Conservation (phyloP, 179 eudicot species). For the Camellia oleifera region DNA sequence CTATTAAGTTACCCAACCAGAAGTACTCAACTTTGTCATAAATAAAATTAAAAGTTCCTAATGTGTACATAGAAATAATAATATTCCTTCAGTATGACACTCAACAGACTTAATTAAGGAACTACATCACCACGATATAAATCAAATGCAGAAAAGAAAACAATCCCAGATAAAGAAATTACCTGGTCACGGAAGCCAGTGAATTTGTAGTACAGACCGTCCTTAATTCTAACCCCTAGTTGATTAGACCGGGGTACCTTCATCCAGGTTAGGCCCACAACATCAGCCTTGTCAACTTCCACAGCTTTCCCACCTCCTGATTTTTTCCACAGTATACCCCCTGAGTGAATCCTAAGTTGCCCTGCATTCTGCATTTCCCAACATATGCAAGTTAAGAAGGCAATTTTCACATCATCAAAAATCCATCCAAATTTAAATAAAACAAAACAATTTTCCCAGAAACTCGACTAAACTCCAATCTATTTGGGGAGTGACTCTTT, state of each 20-base stretch:
- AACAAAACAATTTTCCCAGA: background rate
- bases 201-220: constrained; percentile 85
- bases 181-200: constrained; percentile 92
- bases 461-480: background rate
- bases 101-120: background rate
- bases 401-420: background rate
- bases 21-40: background rate
- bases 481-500: too few relatives aligned
- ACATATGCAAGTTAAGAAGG: background rate
- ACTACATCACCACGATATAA: background rate
- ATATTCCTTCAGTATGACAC: too few relatives aligned
- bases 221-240: constrained; percentile 77
- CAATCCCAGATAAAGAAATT: background rate
- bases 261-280: constrained; percentile 78
- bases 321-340: constrained; percentile 90
- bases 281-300: constrained; percentile 72
- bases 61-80: background rate
- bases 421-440: background rate
- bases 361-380: constrained; percentile 70
- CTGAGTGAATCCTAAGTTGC: constrained; percentile 72
- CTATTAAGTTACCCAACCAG: background rate
- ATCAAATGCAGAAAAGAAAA: background rate
- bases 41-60: background rate
- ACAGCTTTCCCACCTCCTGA: constrained; percentile 93
- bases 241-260: constrained; percentile 90